phyloP scores from a whole-genome alignment of 2,329 filamentous ascomycete genomes.

The Xylariaceae sp. region DNA sequence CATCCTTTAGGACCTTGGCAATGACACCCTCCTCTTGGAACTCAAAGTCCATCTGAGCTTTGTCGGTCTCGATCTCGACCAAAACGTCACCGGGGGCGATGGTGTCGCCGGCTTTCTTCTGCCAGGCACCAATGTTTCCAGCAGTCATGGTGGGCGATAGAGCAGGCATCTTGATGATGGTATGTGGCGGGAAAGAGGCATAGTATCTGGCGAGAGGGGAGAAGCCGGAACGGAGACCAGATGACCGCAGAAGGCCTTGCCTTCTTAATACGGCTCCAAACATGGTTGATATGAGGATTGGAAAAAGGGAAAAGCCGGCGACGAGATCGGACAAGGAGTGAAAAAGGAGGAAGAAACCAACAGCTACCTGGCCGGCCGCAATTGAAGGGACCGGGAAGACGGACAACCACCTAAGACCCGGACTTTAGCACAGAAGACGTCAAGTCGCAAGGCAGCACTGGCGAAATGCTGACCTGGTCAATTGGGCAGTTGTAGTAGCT shows the following conservation, averaged over 20 bases:
- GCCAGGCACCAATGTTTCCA: slow-evolving; percentile 96
- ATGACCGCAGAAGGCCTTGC: slow-evolving; percentile 62
- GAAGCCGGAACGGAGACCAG: slow-evolving; percentile 58
- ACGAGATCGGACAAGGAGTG: slow-evolving; percentile 26
- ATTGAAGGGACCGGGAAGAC: slow-evolving; percentile 13
- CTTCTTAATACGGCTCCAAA: slow-evolving; percentile 69
- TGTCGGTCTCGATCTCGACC: slow-evolving; percentile 98
- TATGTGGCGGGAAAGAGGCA: slow-evolving; percentile 92
- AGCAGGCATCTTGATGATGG: slow-evolving; percentile 96
- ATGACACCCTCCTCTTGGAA: slow-evolving; percentile 98
- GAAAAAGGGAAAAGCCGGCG: slow-evolving; percentile 31
- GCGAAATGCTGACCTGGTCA: slow-evolving; percentile 27
- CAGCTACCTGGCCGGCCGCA: slow-evolving; percentile 24
- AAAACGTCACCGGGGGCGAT: slow-evolving; percentile 92
- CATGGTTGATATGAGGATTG: slow-evolving; percentile 53
- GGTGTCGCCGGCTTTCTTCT: slow-evolving; percentile 92
- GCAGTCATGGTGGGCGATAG: slow-evolving; percentile 97
- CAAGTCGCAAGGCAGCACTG: slow-evolving; percentile 28
- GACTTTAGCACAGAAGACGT: slow-evolving; percentile 30
- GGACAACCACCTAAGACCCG: slow-evolving; percentile 28
- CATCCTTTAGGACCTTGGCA: slow-evolving; percentile 91
- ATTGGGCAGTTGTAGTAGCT: slow-evolving; percentile 34
- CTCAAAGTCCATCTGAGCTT: slow-evolving; percentile 99
- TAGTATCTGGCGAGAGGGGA: slow-evolving; percentile 67
- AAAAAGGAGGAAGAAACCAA: slow-evolving; percentile 11